Evolutionary conservation across 495 filamentous ascomycete genomes (phyloP), one percentile per base, ranked within the genome.

Genomic region (Penicillium cataractarum): DNA sequence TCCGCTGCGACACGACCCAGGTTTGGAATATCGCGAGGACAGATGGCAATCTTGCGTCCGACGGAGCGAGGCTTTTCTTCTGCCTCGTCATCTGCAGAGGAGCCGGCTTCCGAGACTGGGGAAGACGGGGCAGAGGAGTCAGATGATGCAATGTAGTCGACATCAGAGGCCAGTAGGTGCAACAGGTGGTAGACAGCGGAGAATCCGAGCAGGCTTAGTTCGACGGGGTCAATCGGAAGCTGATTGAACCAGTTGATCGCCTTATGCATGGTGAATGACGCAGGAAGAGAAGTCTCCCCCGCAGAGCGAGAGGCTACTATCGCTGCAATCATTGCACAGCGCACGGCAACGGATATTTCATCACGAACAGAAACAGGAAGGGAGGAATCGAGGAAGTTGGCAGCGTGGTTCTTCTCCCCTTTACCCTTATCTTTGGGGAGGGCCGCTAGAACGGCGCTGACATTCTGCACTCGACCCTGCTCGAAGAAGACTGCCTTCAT

Each of bases 301-400:
- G 70, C 69, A 15, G 73, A 70, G 48, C 75, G 69, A 7, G 76
- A 73, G 1, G 72, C 76, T 19, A 92, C 79, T 40, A 94, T 84
- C 12, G 89, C 83, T 13, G 91, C 86, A 52, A 90, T 89, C 85
- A 92, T 93, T 9, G 92, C 91, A 62, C 92, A 92, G 22, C 88
- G 85, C 10, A 96, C 84, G 3, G 92, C 87, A 61, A 90, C 83
- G 17, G 81, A 81, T 24, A 92, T 84, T 65, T 94, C 91, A 3
- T 83, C 80, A 6, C 84, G 80, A 19, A 87, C 79, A 10, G 79
- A 77, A 40, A 82, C 74, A 26, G 78, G 79, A 3, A 80, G 69
- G 3, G 83, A 82, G 2, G 78, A 80, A 55, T 82, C 77, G 0
- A 82, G 67, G 53, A 84, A 80, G 61, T 81, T 80, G 27, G 70